phyloP scores from a whole-genome alignment of 1,284 basidiomycete species.

The Psilocybe mexicana region DNA sequence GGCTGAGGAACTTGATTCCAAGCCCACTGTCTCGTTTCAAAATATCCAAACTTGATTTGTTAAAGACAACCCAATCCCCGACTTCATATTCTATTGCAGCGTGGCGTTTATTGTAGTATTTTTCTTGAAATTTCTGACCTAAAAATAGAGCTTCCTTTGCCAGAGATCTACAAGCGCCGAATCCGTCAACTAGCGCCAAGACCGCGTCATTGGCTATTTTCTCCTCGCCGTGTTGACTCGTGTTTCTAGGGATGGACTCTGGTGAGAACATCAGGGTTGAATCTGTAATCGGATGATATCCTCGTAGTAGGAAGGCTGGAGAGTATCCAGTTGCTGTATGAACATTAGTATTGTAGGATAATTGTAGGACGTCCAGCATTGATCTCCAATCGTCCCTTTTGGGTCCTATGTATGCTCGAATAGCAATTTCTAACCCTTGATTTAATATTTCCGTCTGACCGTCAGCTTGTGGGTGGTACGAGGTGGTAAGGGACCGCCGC shows the following conservation, averaged over 20 bases:
- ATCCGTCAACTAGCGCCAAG: slow-evolving; percentile 15
- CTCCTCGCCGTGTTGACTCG: slow-evolving; percentile 3
- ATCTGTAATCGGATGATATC: slow-evolving; percentile 23
- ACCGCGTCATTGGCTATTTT: slow-evolving; percentile 15
- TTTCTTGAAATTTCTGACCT: slow-evolving; percentile 22
- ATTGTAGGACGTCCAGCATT: slow-evolving; percentile 14
- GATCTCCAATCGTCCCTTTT: slow-evolving; percentile 21
- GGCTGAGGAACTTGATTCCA: slow-evolving; percentile 17
- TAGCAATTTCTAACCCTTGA: slow-evolving; percentile 16
- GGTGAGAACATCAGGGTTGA: slow-evolving; percentile 11
- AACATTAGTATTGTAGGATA: slow-evolving; percentile 26
- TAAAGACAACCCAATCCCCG: slow-evolving; percentile 27
- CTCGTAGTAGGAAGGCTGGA: slow-evolving; percentile 27
- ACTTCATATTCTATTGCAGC: slow-evolving; percentile 23
- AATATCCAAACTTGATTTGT: slow-evolving; percentile 23
- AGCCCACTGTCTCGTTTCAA: slow-evolving; percentile 17
- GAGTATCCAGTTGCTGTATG: slow-evolving; percentile 25
- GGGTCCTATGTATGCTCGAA: slow-evolving; percentile 17
- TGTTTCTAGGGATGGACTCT: not conserved
- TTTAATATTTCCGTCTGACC: slow-evolving; percentile 19
- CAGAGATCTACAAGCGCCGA: slow-evolving; percentile 14
- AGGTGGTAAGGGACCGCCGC: slow-evolving; percentile 1
- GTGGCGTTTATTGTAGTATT: slow-evolving; percentile 24
- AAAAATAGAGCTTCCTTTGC: slow-evolving; percentile 27
- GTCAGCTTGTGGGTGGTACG: slow-evolving; percentile 14